Evolutionary conservation across 768 basidiomycete genomes (phyloP), one percentile per base, ranked within the genome.

Genomic region (Heimioporus sp.): DNA sequence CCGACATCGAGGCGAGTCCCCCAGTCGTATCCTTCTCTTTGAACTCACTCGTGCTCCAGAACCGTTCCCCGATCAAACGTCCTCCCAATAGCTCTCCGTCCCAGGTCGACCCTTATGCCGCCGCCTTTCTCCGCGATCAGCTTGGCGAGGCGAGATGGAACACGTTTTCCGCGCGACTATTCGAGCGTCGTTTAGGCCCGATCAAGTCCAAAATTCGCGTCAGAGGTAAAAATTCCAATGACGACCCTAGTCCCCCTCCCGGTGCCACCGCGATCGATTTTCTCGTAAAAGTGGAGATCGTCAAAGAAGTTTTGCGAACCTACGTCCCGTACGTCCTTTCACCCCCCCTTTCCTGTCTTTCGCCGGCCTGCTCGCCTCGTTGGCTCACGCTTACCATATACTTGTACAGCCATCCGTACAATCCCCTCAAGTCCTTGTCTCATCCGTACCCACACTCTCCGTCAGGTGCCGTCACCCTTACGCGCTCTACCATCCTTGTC

Each of bases 211-310:
- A 72, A 58, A 53, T 65, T 42, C 72, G 72, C 32, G 54, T 57
- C 43, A 69, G 65, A 61, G 52, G 48, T 31, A 69, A 71, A 59
- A 59, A 57, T 24, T 10, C 59, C n/a, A 61, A 54, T 51, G 68
- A 68, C 41, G 63, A 70, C 20, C 38, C 62, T 35, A 54, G 49
- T 45, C 64, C 62, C 4, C 55, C 53, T 9, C 66, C 67, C 13
- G 73, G 74, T 24, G 76, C 76, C 45, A 72, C 72, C 39, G 78
- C 72, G 39, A 72, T 80, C 43, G 78, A 79, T 52, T 80, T 78
- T 60, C 75, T 78, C 49, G 73, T 78, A 66, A 78, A 78, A 64
- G 78, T 79, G 40, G 77, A 78, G 58, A 71, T 79, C 17, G 78
- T 78, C 58, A 78, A 78, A 52, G 74, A 78, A 60, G 73, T 77